Evolutionary conservation across 2,329 filamentous ascomycete species (phyloP).

Genomic region (Penicillium oxalicum): DNA sequence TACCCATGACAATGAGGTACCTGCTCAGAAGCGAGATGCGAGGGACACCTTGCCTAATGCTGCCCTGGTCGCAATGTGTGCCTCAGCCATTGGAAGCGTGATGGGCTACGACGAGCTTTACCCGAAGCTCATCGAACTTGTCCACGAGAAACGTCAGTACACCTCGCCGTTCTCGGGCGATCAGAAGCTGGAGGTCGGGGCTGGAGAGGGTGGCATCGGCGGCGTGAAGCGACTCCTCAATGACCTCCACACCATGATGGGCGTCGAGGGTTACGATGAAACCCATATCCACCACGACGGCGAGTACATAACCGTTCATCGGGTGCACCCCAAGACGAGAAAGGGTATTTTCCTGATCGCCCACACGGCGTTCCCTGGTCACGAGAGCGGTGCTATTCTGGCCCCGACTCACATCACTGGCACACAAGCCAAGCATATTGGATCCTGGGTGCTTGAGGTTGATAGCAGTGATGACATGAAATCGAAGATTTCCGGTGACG

Average conservation of each 20-base stretch:
- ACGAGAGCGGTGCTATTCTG: conserved; percentile 75
- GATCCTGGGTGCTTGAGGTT: conserved; percentile 88
- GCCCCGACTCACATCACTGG: conserved; percentile 73
- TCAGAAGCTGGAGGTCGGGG: conserved; percentile 50
- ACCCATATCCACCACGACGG: conserved; percentile 95
- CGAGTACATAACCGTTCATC: conserved; percentile 92
- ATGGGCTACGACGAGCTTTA: conserved; percentile 99
- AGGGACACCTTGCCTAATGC: conserved; percentile 91
- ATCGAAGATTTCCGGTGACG: conserved; percentile 60
- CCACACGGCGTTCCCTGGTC: conserved; percentile 90
- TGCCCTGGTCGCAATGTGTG: conserved; percentile 91
- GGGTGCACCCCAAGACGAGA: conserved; percentile 84
- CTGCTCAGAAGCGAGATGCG: conserved; percentile 89
- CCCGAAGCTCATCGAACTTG: conserved; percentile 84
- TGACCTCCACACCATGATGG: conserved; percentile 91
- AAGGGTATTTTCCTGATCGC: conserved; percentile 95
- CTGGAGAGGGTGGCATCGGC: conserved; percentile 77
- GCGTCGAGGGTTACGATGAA: conserved; percentile 87
- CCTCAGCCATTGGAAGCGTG: conserved; percentile 88
- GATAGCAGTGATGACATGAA: conserved; percentile 68
- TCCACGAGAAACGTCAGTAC: conserved; percentile 81
- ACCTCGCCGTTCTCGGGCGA: conserved; percentile 65
- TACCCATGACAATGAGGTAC: conserved; percentile 96
- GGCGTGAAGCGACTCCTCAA: conserved; percentile 89
- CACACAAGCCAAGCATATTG: conserved; percentile 77